Evolutionary conservation across 139 green algal species (phyloP).

Genomic region (Tetradesmus obliquus): DNA sequence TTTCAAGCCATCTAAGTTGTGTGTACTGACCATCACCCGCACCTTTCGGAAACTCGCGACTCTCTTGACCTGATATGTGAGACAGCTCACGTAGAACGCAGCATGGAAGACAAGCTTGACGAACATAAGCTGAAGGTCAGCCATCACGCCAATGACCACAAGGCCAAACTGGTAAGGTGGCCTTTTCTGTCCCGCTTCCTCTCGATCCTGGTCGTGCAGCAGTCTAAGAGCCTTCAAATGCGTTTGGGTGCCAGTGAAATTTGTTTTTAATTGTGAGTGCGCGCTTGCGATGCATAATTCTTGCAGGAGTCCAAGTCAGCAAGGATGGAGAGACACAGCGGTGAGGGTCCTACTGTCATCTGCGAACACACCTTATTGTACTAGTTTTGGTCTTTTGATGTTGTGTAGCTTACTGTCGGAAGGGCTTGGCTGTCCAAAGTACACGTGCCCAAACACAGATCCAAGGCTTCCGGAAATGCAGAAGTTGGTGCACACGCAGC

Average conservation of each 20-base stretch:
- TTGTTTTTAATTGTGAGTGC: neutral
- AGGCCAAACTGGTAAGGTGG: neutral
- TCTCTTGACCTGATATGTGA: neutral
- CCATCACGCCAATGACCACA: neutral
- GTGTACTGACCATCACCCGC: neutral
- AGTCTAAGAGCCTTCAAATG: neutral
- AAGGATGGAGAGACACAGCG: conserved; percentile 30
- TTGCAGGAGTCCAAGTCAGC: neutral
- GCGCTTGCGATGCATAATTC: neutral
- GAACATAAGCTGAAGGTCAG: neutral
- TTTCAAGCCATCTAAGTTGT: too few relatives aligned
- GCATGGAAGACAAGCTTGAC: neutral
- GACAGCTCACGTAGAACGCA: neutral
- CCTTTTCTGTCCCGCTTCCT: neutral
- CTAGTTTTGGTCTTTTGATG: too few relatives aligned
- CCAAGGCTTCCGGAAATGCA: neutral
- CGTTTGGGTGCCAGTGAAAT: neutral
- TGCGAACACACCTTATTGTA: neutral
- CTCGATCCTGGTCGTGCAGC: too few relatives aligned
- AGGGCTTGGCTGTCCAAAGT: neutral
- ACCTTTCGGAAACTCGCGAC: neutral
- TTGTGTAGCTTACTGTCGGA: neutral
- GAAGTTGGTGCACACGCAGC: neutral
- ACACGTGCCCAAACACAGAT: neutral
- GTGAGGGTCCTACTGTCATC: neutral